Percentiles rank a stretch among this genome's conserved stretches.
Evolutionary conservation across 2,329 filamentous ascomycete genomes (phyloP).

Genomic region (Fusarium miscanthi): DNA sequence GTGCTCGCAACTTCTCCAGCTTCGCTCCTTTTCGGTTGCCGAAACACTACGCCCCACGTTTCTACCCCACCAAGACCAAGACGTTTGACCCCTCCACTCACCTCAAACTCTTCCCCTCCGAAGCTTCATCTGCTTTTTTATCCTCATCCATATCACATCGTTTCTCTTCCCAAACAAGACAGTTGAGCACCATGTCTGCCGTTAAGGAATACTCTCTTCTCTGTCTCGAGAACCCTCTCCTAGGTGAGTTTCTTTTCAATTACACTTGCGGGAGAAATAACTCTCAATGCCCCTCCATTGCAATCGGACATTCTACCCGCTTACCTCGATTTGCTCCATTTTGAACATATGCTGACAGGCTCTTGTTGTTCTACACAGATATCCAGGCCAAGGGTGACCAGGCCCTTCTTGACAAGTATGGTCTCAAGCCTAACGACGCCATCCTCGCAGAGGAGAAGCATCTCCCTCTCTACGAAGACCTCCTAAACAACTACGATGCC

Average conservation of each 20-base stretch:
- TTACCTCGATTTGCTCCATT: constrained; percentile 17
- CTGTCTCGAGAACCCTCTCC: constrained; percentile 96
- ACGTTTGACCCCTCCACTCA: constrained; percentile 42
- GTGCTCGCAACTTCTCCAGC: constrained; percentile 40
- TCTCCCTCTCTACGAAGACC: constrained; percentile 88
- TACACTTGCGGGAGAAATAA: neutral
- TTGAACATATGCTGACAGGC: constrained; percentile 32
- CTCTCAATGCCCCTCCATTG: neutral
- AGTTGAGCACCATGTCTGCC: constrained; percentile 71
- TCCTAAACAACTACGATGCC: constrained; percentile 90
- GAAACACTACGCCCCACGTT: constrained; percentile 38
- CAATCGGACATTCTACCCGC: neutral
- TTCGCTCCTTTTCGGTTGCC: constrained; percentile 40
- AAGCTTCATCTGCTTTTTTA: constrained; percentile 25
- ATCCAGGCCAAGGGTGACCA: constrained; percentile 90
- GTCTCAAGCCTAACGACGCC: constrained; percentile 94
- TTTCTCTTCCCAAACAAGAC: constrained; percentile 25
- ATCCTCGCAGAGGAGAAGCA: constrained; percentile 96
- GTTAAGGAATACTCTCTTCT: constrained; percentile 87
- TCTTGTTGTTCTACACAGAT: constrained; percentile 62
- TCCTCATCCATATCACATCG: constrained; percentile 10
- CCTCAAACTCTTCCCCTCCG: constrained; percentile 45
- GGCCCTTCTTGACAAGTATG: constrained; percentile 90
- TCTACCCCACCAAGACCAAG: constrained; percentile 40
- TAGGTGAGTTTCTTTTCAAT: constrained; percentile 70